A percentile compares a stretch with the other conserved stretches of the same genome.
These are phyloP conservation scores for Stereum hirsutum DNA, from an alignment of 1,284 basidiomycete genomes.

Conservation along the genomic window DNA sequence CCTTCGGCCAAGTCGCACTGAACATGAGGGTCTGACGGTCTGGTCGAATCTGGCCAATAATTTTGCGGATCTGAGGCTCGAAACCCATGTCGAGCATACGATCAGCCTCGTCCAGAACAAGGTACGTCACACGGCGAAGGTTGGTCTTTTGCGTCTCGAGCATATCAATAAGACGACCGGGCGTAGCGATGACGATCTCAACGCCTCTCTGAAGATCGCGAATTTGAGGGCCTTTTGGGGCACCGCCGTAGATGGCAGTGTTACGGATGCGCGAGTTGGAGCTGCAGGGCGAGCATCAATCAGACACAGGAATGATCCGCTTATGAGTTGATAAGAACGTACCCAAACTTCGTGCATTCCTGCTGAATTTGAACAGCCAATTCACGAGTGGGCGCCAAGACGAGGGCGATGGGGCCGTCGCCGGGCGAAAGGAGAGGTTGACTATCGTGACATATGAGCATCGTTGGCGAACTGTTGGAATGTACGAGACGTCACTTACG, in stretches of 20 bases:
- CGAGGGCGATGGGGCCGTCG: constrained; percentile 95
- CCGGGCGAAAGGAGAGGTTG: constrained; percentile 92
- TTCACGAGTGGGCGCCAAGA: constrained; percentile 96
- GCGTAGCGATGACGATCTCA: constrained; percentile 93
- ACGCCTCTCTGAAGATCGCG: constrained; percentile 95
- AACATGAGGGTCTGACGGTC: constrained; percentile 97
- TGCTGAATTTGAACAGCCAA: constrained; percentile 98
- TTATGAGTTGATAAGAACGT: constrained; percentile 16
- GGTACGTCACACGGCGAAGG: constrained; percentile 90
- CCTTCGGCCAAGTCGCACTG: constrained; percentile 99
- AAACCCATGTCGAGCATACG: constrained; percentile 99
- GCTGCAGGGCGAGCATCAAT: constrained; percentile 29
- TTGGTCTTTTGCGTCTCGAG: constrained; percentile 95
- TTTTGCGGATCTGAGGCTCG: constrained; percentile 99
- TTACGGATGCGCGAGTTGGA: constrained; percentile 96
- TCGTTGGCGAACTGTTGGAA: constrained; percentile 1
- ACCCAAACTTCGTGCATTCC: constrained; percentile 97
- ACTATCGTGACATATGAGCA: constrained; percentile 28
- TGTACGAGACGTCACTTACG: constrained; percentile 38
- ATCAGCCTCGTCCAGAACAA: constrained; percentile 99
- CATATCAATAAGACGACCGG: constrained; percentile 90
- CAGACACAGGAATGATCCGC: background rate
- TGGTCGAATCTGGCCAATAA: constrained; percentile 92
- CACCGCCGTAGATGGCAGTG: constrained; percentile 97
- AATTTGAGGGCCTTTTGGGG: constrained; percentile 97